Evolutionary conservation across 164 flowering plant species (phyloP), one percentile per base, ranked within the genome.

Genomic region (Santalum album): DNA sequence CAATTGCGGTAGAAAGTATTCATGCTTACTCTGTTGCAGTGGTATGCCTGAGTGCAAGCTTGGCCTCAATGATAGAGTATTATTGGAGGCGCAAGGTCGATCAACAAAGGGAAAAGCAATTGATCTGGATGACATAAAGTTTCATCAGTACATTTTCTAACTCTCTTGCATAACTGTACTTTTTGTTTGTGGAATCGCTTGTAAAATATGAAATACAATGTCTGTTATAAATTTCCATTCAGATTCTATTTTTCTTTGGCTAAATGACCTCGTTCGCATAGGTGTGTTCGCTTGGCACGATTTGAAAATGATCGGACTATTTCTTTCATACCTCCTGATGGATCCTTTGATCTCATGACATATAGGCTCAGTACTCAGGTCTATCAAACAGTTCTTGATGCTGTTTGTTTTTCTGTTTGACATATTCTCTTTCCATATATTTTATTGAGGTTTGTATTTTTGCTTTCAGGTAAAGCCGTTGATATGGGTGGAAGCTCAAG

Each of bases 11-110:
- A 3, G 34, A 29, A 29, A 29, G 34, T 4, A 29, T 29, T 29
- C 34, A 29, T 29, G 34, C 34, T 29, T 65, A 51, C 23, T 56
- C 29, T 70, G 53, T 60, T 70, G 69, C 85, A 92, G 99, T 80
- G 99, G 99, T 39, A 92, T 92, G 99, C 99, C 99, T 1, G 99
- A 92, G 73, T 92, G 99, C 65, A 92, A 92, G 70, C 95, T 92
- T 61, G 97, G 97, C 48, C 79, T 92, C 25, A 92, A 92, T 61
- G 99, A 92, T 67, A 79, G 97, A 75, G 85, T 89, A 25, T 64
- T 92, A 36, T 63, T 92, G 72, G 99, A 92, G 68, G 99, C 99
- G 36, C 97, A 92, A 69, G 97, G 97, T 26, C 76, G 95, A 54
- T 47, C 99, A 36, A 82, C 97, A 18, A 92, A 92, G 61, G 99